Percentiles rank a stretch among this genome's conserved stretches.
These are phyloP conservation scores for Dichotomocladium elegans DNA, from an alignment of 371 early-diverging fungal species.

Conservation along the genomic window DNA sequence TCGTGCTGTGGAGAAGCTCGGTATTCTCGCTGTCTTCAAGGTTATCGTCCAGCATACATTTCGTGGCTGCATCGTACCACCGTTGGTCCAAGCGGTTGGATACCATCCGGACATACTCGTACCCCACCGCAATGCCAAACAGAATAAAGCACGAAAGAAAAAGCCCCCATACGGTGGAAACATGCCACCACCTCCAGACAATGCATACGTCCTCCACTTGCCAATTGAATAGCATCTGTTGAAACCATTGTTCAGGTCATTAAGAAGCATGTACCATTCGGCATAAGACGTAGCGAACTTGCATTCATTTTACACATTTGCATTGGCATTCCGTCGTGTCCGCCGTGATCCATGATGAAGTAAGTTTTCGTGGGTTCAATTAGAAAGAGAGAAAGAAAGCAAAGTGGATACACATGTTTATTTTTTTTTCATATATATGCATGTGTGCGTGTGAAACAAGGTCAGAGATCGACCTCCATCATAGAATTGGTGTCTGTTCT, in stretches of 20 bases:
- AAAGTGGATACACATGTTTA: too few species aligned
- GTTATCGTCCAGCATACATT: too few species aligned
- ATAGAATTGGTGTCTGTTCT: neutral
- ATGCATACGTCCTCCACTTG: slow-evolving; percentile 71
- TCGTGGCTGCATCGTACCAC: slow-evolving; percentile 19
- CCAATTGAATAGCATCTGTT: slow-evolving; percentile 82
- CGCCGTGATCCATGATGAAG: slow-evolving; percentile 14
- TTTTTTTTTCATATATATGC: neutral
- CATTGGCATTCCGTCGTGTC: slow-evolving; percentile 10
- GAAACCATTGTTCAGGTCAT: neutral
- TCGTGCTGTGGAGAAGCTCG: too few species aligned
- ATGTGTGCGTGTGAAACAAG: neutral
- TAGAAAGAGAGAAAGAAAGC: neutral
- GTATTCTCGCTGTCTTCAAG: too few species aligned
- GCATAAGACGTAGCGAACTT: neutral
- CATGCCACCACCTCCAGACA: slow-evolving; percentile 74
- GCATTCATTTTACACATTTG: slow-evolving; percentile 30
- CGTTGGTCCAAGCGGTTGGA: slow-evolving; percentile 48
- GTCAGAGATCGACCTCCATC: neutral
- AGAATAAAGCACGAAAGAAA: slow-evolving; percentile 58
- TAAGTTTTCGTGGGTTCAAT: too few species aligned
- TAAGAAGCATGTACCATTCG: neutral
- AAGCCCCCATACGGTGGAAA: slow-evolving; percentile 46
- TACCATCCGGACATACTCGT: slow-evolving; percentile 55
- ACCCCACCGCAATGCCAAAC: slow-evolving; percentile 54